These are phyloP conservation scores for Thymus quinquecostatus DNA, from an alignment of 257 asterid species.

Conservation along the genomic window DNA sequence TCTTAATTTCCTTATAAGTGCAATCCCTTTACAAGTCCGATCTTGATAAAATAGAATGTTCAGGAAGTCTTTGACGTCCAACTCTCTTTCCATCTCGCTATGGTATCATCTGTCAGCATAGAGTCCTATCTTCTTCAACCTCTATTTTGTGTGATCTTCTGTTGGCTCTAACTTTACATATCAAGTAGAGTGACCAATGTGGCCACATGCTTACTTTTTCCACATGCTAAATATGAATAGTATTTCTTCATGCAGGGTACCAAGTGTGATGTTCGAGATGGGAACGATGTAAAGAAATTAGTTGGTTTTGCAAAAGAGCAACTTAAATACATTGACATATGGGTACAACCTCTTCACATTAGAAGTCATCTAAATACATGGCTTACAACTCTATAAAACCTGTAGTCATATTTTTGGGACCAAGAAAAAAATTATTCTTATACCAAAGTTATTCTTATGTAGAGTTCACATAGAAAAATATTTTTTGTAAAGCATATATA, in stretches of 20 bases:
- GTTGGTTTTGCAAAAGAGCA: conserved; percentile 76
- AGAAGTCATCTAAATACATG: conserved; percentile 7
- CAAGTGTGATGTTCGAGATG: conserved; percentile 81
- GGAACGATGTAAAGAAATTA: conserved; percentile 70
- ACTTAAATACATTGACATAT: conserved; percentile 77
- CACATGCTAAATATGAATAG: conserved; percentile 23
- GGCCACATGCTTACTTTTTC: conserved; percentile 16
- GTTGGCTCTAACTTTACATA: conserved; percentile 15
- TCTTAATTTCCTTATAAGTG: no score
- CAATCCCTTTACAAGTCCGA: no score
- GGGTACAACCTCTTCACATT: conserved; percentile 58
- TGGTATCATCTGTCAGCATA: no score
- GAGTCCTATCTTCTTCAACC: not conserved
- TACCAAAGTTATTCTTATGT: no score
- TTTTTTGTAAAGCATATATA: no score
- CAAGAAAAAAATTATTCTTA: no score
- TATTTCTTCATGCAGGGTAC: conserved; percentile 71
- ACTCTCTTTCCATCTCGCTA: no score
- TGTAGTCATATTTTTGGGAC: no score
- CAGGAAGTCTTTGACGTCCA: no score
- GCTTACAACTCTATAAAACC: not conserved
- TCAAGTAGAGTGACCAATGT: conserved; percentile 3
- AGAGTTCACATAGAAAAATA: no score
- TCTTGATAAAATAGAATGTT: no score
- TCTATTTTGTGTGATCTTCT: conserved; percentile 13